phyloP scores from a whole-genome alignment of 2,329 filamentous ascomycete species.

The Diaporthe sp. region DNA sequence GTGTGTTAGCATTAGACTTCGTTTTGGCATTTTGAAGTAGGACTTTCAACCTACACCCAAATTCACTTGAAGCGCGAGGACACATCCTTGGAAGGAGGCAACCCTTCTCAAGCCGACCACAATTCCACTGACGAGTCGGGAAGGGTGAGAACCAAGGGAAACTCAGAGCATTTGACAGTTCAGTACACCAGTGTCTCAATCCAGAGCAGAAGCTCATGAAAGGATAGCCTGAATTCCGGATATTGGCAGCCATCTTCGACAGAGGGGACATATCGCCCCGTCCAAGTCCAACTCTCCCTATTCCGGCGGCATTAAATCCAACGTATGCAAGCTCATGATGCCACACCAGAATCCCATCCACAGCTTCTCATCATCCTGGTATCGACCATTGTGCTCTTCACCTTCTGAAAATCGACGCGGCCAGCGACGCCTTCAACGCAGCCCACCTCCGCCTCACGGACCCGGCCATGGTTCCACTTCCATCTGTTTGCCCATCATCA shows the following conservation, averaged over 20 bases:
- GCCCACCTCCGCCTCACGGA: constrained; percentile 33
- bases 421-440: constrained; percentile 33
- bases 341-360: not conserved
- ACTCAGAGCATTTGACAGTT: not conserved
- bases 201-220: not conserved
- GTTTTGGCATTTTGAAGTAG: too few species aligned
- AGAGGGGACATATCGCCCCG: not conserved
- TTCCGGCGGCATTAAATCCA: not conserved
- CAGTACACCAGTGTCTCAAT: not conserved
- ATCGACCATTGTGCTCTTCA: not conserved
- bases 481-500: constrained; percentile 28
- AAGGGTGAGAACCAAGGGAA: not conserved
- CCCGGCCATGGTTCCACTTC: constrained; percentile 18
- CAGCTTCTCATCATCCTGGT: not conserved
- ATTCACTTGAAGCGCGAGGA: not conserved
- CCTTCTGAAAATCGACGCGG: constrained; percentile 33
- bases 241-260: not conserved
- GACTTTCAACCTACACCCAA: too few species aligned
- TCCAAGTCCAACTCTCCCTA: not conserved
- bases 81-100: not conserved
- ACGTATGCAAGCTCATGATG: not conserved
- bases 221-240: not conserved
- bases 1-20: too few species aligned
- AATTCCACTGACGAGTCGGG: not conserved
- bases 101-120: not conserved